Evolutionary conservation across 1,284 basidiomycete species (phyloP).

Genomic region (Testicularia cyperi): DNA sequence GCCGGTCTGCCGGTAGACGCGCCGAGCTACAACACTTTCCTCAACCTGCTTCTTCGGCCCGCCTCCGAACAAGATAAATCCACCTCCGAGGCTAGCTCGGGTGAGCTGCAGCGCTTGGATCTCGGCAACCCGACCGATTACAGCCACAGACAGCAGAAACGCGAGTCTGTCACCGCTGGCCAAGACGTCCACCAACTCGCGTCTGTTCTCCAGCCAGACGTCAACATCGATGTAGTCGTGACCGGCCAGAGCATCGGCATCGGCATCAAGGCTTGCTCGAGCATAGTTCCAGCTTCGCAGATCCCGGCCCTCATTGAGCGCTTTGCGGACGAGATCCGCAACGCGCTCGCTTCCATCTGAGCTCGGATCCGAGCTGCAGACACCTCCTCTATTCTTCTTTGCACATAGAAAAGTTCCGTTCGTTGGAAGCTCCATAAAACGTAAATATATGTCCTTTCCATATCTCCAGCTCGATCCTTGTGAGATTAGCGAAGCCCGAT

Average conservation of each 20-base stretch:
- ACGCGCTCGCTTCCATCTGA: not conserved
- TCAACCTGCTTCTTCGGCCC: conserved; percentile 31
- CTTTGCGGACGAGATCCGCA: not conserved
- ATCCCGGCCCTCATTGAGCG: not conserved
- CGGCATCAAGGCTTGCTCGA: conserved; percentile 14
- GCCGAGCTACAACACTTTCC: conserved; percentile 30
- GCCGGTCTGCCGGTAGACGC: conserved; percentile 8
- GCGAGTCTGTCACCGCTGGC: too few relatives aligned
- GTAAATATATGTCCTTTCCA: too few relatives aligned
- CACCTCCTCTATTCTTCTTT: too few relatives aligned
- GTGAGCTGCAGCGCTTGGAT: conserved; percentile 3
- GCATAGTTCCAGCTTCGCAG: not conserved
- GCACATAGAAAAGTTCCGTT: too few relatives aligned
- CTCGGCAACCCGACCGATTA: conserved; percentile 20
- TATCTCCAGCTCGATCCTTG: too few relatives aligned
- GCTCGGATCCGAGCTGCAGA: not conserved
- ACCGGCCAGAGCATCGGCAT: conserved; percentile 1
- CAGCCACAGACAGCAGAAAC: too few relatives aligned
- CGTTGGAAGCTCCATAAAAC: too few relatives aligned
- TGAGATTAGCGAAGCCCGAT: too few relatives aligned
- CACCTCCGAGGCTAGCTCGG: not conserved
- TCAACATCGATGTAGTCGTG: conserved; percentile 21
- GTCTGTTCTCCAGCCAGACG: conserved; percentile 14
- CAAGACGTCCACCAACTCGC: too few relatives aligned
- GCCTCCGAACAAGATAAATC: conserved; percentile 2